Conservation (phyloP, 208 protist genomes). For the Trypanosoma theileri region DNA sequence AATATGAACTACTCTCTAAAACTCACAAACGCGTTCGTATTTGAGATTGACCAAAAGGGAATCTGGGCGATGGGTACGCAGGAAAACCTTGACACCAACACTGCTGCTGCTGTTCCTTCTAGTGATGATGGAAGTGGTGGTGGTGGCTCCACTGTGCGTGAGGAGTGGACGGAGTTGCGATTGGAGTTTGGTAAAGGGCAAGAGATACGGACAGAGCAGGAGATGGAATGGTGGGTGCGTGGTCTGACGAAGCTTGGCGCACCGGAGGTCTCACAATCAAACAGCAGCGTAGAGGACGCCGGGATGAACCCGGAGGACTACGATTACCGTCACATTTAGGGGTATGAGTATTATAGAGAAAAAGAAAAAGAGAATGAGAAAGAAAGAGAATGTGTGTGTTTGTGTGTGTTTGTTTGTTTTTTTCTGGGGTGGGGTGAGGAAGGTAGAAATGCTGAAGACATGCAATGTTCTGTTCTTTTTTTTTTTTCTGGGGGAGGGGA, state of each 20-base stretch:
- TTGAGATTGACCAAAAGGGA: conserved; percentile 73
- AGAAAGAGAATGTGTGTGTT: not conserved
- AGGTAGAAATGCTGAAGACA: too few relatives aligned
- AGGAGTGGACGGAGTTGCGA: conserved; percentile 83
- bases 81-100: conserved; percentile 48
- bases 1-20: conserved; percentile 90
- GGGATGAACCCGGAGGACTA: conserved; percentile 77
- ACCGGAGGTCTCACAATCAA: conserved; percentile 79
- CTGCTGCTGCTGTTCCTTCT: not conserved
- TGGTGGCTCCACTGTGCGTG: conserved; percentile 42
- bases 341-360: not conserved
- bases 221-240: conserved; percentile 91
- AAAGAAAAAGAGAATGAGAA: not conserved
- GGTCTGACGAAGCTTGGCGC: conserved; percentile 80
- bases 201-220: conserved; percentile 79
- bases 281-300: conserved; percentile 81
- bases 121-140: not conserved
- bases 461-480: too few relatives aligned
- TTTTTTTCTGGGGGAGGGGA: too few relatives aligned
- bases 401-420: not conserved
- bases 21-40: conserved; percentile 87
- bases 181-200: conserved; percentile 84
- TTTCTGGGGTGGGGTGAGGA: not conserved
- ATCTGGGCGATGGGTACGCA: conserved; percentile 89
- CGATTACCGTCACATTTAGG: conserved; percentile 82